These are phyloP conservation scores for Ogataea polymorpha DNA, from an alignment of 805 yeast species.

Conservation along the genomic window DNA sequence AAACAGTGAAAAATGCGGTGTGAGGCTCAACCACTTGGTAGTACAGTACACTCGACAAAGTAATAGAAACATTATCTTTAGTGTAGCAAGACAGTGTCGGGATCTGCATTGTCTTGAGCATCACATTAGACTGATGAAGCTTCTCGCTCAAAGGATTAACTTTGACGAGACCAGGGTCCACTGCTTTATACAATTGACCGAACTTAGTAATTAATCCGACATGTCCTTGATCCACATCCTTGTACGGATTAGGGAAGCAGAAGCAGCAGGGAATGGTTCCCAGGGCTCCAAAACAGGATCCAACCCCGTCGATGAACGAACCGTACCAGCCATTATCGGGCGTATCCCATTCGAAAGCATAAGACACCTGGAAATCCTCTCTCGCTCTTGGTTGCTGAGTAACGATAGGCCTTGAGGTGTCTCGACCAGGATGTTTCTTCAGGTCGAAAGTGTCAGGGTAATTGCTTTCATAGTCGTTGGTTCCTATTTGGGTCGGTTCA, in stretches of 20 bases:
- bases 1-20: constrained; percentile 57
- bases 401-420: constrained; percentile 3
- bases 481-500: not conserved
- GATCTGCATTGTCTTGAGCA: constrained; percentile 57
- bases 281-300: constrained; percentile 46
- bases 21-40: constrained; percentile 67
- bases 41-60: constrained; percentile 64
- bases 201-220: constrained; percentile 67
- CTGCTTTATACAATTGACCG: constrained; percentile 62
- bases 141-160: constrained; percentile 65
- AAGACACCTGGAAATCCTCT: constrained; percentile 23
- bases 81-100: constrained; percentile 70
- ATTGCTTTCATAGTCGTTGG: not conserved
- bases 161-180: constrained; percentile 65
- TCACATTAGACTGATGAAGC: constrained; percentile 48
- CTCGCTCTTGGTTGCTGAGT: constrained; percentile 22
- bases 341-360: constrained; percentile 34
- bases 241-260: constrained; percentile 58
- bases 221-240: constrained; percentile 59
- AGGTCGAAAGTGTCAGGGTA: not conserved
- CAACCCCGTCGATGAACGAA: constrained; percentile 37
- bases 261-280: constrained; percentile 55
- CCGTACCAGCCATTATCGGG: constrained; percentile 38
- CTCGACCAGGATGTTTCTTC: not conserved
- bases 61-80: constrained; percentile 62